Evolutionary conservation across 208 protist genomes (phyloP).

Genomic region (Phytomonas sp.): DNA sequence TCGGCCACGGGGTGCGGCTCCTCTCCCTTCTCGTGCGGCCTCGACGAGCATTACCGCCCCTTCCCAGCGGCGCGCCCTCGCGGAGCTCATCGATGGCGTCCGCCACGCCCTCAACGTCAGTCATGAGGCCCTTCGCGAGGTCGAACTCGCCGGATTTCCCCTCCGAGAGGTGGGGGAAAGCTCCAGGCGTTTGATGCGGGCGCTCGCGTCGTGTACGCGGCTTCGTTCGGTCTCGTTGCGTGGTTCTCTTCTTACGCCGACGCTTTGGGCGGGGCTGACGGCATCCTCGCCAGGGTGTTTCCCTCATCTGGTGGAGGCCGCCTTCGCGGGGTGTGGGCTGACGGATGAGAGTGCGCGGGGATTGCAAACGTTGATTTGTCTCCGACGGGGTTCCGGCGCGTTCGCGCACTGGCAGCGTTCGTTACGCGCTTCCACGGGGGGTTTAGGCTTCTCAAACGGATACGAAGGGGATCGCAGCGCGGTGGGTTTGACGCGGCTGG

Average conservation of each 20-base stretch:
- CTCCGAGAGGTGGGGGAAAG: background rate
- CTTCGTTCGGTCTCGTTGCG: conserved; percentile 34
- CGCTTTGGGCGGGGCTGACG: conserved; percentile 25
- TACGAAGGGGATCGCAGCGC: too few species aligned
- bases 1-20: too few species aligned
- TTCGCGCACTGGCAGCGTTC: conserved; percentile 31
- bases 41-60: too few species aligned
- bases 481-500: conserved; percentile 32
- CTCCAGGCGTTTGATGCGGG: conserved; percentile 21
- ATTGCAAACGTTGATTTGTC: conserved; percentile 18
- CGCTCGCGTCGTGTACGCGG: conserved; percentile 24
- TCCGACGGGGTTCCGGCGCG: conserved; percentile 22
- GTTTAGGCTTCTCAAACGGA: too few species aligned
- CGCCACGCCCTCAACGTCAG: conserved; percentile 7
- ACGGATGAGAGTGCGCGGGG: conserved; percentile 33
- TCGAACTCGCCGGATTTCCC: conserved; percentile 9
- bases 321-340: conserved; percentile 48
- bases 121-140: conserved; percentile 8
- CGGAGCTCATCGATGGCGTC: conserved; percentile 26
- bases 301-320: conserved; percentile 35
- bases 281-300: conserved; percentile 16
- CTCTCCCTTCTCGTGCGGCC: too few species aligned
- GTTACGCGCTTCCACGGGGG: conserved; percentile 17
- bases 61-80: conserved; percentile 5
- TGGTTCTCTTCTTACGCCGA: conserved; percentile 20